Percentiles rank a stretch among this genome's conserved stretches.
Evolutionary conservation across 768 basidiomycete species (phyloP).

Genomic region (Pisolithus marmoratus): DNA sequence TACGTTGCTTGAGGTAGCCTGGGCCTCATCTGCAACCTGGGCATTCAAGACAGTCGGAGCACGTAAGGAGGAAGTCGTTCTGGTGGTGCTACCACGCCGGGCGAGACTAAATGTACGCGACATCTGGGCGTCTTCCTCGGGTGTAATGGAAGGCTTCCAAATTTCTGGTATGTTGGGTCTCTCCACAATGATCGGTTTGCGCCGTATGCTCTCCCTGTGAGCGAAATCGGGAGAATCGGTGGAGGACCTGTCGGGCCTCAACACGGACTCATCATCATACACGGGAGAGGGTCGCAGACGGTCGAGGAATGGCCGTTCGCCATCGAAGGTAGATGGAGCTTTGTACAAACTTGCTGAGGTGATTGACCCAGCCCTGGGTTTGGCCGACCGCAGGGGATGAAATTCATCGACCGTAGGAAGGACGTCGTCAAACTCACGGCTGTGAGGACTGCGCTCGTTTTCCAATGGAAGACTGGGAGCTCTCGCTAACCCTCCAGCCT

Average conservation of each 20-base stretch:
- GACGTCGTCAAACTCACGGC: constrained; percentile 17
- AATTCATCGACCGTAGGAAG: constrained; percentile 15
- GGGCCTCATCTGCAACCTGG: constrained; percentile 26
- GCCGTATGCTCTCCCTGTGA: constrained; percentile 24
- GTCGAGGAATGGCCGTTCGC: constrained; percentile 14
- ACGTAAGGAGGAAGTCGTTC: constrained; percentile 44
- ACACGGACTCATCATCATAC: constrained; percentile 26
- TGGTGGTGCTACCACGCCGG: constrained; percentile 44
- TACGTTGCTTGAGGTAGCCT: constrained; percentile 11
- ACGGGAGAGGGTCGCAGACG: constrained; percentile 14
- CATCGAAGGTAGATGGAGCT: constrained; percentile 20
- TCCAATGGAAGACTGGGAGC: constrained; percentile 16
- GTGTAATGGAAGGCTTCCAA: constrained; percentile 45
- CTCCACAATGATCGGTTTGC: constrained; percentile 30
- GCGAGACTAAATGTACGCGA: constrained; percentile 39
- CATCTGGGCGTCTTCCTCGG: constrained; percentile 38
- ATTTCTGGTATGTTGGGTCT: constrained; percentile 37
- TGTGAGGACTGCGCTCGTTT: constrained; percentile 17
- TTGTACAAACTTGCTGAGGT: constrained; percentile 24
- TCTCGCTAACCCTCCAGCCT: constrained; percentile 12
- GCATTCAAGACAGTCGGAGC: constrained; percentile 36
- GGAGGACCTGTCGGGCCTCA: constrained; percentile 14
- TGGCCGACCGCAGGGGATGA: constrained; percentile 12
- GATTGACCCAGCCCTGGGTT: constrained; percentile 22
- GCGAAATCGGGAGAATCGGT: constrained; percentile 16